Evolutionary conservation across 345 rosid species (phyloP).

Genomic region (Eucalyptus decipiens): DNA sequence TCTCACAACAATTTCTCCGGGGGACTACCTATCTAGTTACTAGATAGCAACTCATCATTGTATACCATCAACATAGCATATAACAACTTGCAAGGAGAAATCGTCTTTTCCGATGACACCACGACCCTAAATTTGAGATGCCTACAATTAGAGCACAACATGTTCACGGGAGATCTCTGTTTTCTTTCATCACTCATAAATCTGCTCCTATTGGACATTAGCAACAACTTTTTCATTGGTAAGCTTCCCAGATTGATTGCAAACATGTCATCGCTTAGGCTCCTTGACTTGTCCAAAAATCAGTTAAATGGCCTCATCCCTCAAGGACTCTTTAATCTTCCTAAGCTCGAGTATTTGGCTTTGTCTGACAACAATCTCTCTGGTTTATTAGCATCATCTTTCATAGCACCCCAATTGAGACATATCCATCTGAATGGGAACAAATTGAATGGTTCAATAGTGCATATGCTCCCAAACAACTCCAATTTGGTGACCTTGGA

Average conservation of each 20-base stretch:
- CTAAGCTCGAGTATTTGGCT: accelerated
- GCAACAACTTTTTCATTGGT: neutral
- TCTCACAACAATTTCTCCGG: neutral
- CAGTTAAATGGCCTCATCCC: neutral
- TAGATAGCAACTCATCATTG: neutral
- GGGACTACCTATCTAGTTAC: neutral
- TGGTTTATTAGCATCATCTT: neutral
- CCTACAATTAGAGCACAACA: neutral
- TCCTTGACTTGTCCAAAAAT: neutral
- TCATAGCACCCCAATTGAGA: accelerated
- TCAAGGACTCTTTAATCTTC: neutral
- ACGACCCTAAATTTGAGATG: accelerated
- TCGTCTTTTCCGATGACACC: accelerated
- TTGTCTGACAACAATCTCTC: neutral
- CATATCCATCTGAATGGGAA: neutral
- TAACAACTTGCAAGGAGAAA: neutral
- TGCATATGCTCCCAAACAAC: neutral
- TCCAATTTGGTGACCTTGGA: neutral
- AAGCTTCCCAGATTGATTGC: neutral
- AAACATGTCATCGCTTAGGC: accelerated
- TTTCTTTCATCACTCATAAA: neutral
- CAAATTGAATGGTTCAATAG: neutral
- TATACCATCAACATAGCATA: accelerated
- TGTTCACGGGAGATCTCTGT: accelerated
- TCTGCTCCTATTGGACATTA: accelerated